These are phyloP conservation scores for Gnomoniopsis sp. DNA, from an alignment of 2,329 filamentous ascomycete genomes.

Conservation along the genomic window DNA sequence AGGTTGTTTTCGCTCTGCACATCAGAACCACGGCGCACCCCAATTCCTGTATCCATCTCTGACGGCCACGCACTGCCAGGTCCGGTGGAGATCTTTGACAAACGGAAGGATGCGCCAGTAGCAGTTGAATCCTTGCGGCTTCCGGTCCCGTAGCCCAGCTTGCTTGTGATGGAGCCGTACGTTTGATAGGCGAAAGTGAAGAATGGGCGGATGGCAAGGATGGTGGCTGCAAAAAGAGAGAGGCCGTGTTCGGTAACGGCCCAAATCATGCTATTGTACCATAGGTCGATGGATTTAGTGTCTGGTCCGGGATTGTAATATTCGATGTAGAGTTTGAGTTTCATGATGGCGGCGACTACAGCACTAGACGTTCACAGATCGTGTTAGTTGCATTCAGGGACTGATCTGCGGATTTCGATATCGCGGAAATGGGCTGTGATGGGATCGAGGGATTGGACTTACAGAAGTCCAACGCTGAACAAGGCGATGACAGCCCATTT, in stretches of 20 bases:
- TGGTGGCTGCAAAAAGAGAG: slow-evolving; percentile 15
- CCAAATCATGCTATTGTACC: slow-evolving; percentile 12
- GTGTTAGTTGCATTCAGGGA: background rate
- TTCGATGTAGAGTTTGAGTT: slow-evolving; percentile 7
- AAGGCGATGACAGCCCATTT: slow-evolving; percentile 12
- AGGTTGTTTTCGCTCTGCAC: slow-evolving; percentile 1
- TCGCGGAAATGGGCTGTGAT: background rate
- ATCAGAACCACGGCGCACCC: slow-evolving; percentile 8
- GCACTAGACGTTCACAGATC: background rate
- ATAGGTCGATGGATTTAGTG: background rate
- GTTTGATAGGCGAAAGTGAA: slow-evolving; percentile 1
- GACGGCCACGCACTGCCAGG: background rate
- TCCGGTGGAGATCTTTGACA: slow-evolving; percentile 6
- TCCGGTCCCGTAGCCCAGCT: background rate
- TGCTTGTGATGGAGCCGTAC: background rate
- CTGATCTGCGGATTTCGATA: background rate
- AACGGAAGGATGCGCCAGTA: background rate
- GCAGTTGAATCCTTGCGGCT: background rate
- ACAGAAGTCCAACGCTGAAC: slow-evolving; percentile 16
- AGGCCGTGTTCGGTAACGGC: slow-evolving; percentile 13
- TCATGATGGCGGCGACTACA: slow-evolving; percentile 14
- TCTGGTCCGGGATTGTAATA: slow-evolving; percentile 1
- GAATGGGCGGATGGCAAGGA: slow-evolving; percentile 15
- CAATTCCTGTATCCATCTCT: slow-evolving; percentile 8
- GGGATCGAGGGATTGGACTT: background rate